Evolutionary conservation across 1,139 yeast species (phyloP).

Genomic region (Magnusiomyces magnusii): DNA sequence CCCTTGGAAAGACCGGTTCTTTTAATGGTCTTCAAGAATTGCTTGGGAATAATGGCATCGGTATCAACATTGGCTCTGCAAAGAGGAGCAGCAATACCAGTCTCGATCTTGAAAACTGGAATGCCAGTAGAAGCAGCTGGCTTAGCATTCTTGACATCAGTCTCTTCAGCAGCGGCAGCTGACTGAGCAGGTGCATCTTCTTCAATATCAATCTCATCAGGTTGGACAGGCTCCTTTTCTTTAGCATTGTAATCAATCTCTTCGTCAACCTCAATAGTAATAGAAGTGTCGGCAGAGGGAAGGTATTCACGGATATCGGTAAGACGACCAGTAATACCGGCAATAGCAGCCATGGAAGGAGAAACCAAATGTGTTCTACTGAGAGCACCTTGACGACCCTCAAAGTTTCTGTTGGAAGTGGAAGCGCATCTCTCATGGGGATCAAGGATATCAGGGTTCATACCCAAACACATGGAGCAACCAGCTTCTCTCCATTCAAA

Average conservation of each 20-base stretch:
- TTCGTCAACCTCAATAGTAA: conserved; percentile 47
- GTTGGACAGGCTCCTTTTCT: conserved; percentile 49
- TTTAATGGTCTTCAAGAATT: conserved; percentile 93
- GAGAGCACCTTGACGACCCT: conserved; percentile 96
- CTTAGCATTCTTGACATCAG: conserved; percentile 29
- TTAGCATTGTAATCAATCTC: conserved; percentile 60
- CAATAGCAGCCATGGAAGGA: conserved; percentile 99
- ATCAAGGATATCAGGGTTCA: conserved; percentile 94
- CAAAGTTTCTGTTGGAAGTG: conserved; percentile 96
- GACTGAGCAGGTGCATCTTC: conserved; percentile 24
- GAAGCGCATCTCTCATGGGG: conserved; percentile 98
- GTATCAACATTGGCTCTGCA: conserved; percentile 95
- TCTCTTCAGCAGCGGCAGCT: conserved; percentile 24
- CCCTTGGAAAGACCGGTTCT: conserved; percentile 90
- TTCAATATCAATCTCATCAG: conserved; percentile 26
- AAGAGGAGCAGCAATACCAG: conserved; percentile 88
- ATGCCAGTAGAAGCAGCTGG: conserved; percentile 46
- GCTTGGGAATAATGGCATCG: conserved; percentile 97
- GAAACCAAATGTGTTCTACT: conserved; percentile 98
- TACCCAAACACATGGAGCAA: conserved; percentile 98
- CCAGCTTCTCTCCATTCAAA: conserved; percentile 99
- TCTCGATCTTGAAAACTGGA: conserved; percentile 60
- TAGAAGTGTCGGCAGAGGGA: conserved; percentile 54
- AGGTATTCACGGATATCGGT: conserved; percentile 81
- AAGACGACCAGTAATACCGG: conserved; percentile 87